phyloP scores from a whole-genome alignment of 768 basidiomycete genomes.

The Auricularia auricula-judae region DNA sequence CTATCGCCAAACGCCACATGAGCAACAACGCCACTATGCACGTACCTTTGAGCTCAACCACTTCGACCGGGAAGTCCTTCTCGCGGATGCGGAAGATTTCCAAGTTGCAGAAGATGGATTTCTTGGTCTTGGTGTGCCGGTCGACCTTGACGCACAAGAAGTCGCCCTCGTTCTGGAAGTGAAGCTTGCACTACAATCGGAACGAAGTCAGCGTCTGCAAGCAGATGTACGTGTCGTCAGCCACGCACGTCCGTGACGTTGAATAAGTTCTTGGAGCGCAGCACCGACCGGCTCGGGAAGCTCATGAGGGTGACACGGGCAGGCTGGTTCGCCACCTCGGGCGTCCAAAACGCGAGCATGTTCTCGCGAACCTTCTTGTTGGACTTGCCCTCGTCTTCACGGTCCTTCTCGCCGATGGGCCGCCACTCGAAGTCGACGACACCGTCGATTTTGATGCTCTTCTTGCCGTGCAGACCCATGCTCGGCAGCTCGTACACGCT shows the following conservation, averaged over 20 bases:
- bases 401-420: constrained; percentile 82
- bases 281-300: constrained; percentile 72
- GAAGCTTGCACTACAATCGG: constrained; percentile 76
- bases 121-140: constrained; percentile 96
- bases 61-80: constrained; percentile 96
- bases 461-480: constrained; percentile 92
- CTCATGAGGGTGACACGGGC: constrained; percentile 89
- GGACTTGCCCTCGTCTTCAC: constrained; percentile 51
- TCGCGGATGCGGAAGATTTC: constrained; percentile 97
- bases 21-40: background rate
- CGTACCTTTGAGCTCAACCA: constrained; percentile 90
- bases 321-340: constrained; percentile 92
- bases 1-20: background rate
- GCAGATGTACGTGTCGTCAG: background rate
- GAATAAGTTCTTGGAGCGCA: constrained; percentile 95
- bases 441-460: constrained; percentile 93
- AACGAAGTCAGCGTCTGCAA: background rate
- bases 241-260: constrained; percentile 85
- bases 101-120: constrained; percentile 94
- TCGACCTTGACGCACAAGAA: constrained; percentile 99
- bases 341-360: constrained; percentile 95
- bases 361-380: constrained; percentile 67
- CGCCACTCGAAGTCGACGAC: constrained; percentile 99
- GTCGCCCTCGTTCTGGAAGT: constrained; percentile 98
- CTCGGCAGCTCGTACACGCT: constrained; percentile 91